Evolutionary conservation across 331 rosid species (phyloP).

Genomic region (Acacia concinna): DNA sequence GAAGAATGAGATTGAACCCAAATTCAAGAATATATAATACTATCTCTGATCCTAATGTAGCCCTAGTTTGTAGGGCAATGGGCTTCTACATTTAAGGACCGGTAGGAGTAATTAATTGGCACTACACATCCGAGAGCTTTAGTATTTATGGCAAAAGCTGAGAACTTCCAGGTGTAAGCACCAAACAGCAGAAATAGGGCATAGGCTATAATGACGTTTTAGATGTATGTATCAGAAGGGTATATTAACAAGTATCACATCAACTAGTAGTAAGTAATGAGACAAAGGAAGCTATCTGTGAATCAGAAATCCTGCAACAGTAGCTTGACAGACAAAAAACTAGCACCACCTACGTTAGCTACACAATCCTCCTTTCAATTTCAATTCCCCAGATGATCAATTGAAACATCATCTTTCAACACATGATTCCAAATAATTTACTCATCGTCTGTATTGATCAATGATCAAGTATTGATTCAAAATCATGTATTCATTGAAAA

Average conservation of each 20-base stretch:
- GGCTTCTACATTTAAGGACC: too few species aligned
- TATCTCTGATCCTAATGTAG: too few species aligned
- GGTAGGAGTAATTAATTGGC: not conserved
- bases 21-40: not conserved
- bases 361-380: not conserved
- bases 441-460: not conserved
- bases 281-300: not conserved
- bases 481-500: too few species aligned
- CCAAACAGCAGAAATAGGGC: not conserved
- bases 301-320: not conserved
- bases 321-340: not conserved
- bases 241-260: not conserved
- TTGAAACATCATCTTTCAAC: not conserved
- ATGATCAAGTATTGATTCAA: not conserved
- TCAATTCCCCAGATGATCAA: not conserved
- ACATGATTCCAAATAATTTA: not conserved
- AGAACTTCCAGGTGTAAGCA: not conserved
- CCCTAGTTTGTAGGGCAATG: too few species aligned
- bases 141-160: not conserved
- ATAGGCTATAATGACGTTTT: not conserved
- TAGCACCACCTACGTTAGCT: not conserved
- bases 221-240: not conserved
- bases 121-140: not conserved
- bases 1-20: not conserved
- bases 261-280: not conserved